Evolutionary conservation across 2,329 filamentous ascomycete species (phyloP), one percentile per base, ranked within the genome.

Genomic region (Hypoxylon sp.): DNA sequence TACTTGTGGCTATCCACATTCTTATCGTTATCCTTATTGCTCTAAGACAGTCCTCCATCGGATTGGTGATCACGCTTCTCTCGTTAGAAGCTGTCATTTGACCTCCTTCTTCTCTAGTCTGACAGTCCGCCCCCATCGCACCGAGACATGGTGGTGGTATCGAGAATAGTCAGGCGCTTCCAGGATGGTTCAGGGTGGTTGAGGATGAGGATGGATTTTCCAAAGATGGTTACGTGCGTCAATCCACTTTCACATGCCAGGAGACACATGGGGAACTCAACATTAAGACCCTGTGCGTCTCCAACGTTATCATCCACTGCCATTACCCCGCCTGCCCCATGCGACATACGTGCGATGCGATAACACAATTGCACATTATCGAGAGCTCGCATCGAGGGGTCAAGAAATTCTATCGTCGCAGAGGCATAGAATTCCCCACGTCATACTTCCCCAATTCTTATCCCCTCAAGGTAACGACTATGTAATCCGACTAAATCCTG

Each of bases 181-280:
- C 50, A 37, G 59, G 49, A 10, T 8, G 7, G 6, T 13, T 37
- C 32, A 37, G 32, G n/a, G n/a, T n/a, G n/a, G n/a, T n/a, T n/a
- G n/a, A n/a, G n/a, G n/a, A n/a, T n/a, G n/a, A n/a, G n/a, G 32
- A 64, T 59, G 43, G 50, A 44, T 56, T 68, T 67, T 54, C 57
- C 63, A 56, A 62, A 70, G 65, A 67, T 69, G 67, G 47, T 50
- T 51, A 55, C 52, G 26, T 60, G 50, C 30, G 19, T 56, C 20
- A 69, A 65, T 65, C 71, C 70, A 73, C 71, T 74, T 74, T 75
- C 71, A 73, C 71, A 73, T 74, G 73, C 60, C 57, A 58, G 47
- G 30, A 47, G 48, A 17, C 10, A 24, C 50, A 44, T 52, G 46
- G 51, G 58, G 49, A 62, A 39, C 13, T 32, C 24, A 26, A 13